Base-by-base conservation (phyloP, 495 filamentous ascomycete species). In the Cercophora scortea region DNA sequence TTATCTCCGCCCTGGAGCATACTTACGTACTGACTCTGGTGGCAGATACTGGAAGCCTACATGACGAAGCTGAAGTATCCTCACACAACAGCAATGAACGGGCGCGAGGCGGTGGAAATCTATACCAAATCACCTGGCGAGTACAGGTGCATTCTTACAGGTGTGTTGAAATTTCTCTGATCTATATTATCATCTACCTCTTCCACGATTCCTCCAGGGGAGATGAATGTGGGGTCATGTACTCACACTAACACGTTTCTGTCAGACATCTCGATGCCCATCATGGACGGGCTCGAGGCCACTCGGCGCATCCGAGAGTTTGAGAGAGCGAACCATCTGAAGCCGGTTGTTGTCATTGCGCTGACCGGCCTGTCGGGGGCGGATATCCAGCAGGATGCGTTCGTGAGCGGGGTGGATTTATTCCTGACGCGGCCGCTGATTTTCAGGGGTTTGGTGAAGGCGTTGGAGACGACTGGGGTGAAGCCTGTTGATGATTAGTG, bases 371-470 rank as follows among this genome's bases (percentile, higher is more conserved):
- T 89, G 9, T 83, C 81, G 32, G 80, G 78, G 38, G 72, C 74
- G 6, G 72, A 75, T 13, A 84, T 85, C 55, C 80, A 86, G 60
- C 71, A 77, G 7, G 84, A 88, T 45, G 86, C 87, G 0, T 73
- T 83, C 51, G 75, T 73, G 7, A 80, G 79, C 11, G 87, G 87
- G 6, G 77, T 90, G 35, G 83, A 90, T 61, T 61, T 86, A 12
- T 89, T 88, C 61, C 70, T 89, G 55, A 88, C 86, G 12, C 88
- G 88, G 58, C 87, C 87, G 1, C 82, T 88, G 17, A 60, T 55
- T 17, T 58, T 77, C 52, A 65, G 66, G 48, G 63, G 66, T 51
- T 51, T 78, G 41, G 53, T 43, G 3, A 34, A 57, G 12, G 54
- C 54, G 32, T 18, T 57, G 36, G 45, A 52, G 34, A 18, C 41